These are phyloP conservation scores for Sporothrix luriei DNA, from an alignment of 2,329 filamentous ascomycete genomes.

Conservation along the genomic window DNA sequence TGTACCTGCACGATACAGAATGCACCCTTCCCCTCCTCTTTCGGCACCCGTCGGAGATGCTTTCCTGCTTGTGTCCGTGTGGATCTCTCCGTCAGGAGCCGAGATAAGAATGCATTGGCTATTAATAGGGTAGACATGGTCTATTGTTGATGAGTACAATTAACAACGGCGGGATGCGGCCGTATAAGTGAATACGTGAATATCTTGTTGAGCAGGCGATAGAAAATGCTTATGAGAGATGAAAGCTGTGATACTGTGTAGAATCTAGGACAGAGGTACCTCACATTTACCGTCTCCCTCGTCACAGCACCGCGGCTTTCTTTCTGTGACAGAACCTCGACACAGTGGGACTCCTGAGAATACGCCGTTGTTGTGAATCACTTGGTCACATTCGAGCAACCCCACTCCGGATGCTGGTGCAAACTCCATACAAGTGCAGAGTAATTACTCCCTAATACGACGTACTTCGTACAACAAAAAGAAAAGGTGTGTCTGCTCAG, in stretches of 20 bases:
- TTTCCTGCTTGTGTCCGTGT: conserved; percentile 14
- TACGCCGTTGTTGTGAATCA: not conserved
- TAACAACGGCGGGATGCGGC: not conserved
- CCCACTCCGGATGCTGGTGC: conserved; percentile 11
- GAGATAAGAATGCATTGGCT: conserved; percentile 6
- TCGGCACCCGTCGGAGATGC: conserved; percentile 7
- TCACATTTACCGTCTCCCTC: not conserved
- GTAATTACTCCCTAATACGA: too few relatives aligned
- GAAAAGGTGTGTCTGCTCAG: conserved; percentile 11
- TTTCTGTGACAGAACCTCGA: not conserved
- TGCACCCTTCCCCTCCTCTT: conserved; percentile 2
- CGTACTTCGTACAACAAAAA: too few relatives aligned
- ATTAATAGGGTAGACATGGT: too few relatives aligned
- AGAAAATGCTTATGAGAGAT: not conserved
- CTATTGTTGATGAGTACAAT: not conserved
- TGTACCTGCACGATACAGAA: conserved; percentile 11
- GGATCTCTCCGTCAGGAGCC: conserved; percentile 20
- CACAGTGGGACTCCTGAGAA: not conserved
- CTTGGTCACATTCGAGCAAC: not conserved
- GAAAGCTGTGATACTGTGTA: not conserved
- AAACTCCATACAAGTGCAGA: not conserved
- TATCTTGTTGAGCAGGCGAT: not conserved
- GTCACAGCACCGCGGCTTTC: conserved; percentile 17
- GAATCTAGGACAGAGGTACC: not conserved
- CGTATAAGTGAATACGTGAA: not conserved